Conservation (phyloP, 2,329 filamentous ascomycete genomes). For the Cercospora nicotianae region DNA sequence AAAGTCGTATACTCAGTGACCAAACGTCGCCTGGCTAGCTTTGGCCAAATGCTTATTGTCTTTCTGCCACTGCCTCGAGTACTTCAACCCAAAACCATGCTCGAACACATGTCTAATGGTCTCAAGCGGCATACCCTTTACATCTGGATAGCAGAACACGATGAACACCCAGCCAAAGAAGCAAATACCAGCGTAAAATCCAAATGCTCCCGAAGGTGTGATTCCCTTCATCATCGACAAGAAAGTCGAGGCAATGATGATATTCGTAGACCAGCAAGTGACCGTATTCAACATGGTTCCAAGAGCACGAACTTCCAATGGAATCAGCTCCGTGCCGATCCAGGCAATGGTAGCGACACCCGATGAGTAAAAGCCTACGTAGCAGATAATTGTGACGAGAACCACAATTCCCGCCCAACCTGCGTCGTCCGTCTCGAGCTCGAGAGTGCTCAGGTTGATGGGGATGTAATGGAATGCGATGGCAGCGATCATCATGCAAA, state of each 20-base stretch:
- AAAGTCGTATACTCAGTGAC: slow-evolving; percentile 19
- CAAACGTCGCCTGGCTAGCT: slow-evolving; percentile 27
- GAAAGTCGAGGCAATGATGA: slow-evolving; percentile 54
- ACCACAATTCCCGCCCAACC: slow-evolving; percentile 42
- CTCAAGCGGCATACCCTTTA: slow-evolving; percentile 57
- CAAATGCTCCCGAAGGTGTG: slow-evolving; percentile 53
- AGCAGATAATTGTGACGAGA: slow-evolving; percentile 48
- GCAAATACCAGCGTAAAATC: slow-evolving; percentile 55
- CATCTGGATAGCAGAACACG: slow-evolving; percentile 55
- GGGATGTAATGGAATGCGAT: slow-evolving; percentile 51
- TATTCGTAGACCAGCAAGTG: slow-evolving; percentile 48
- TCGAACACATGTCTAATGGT: slow-evolving; percentile 55
- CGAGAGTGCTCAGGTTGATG: slow-evolving; percentile 46
- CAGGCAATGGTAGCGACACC: slow-evolving; percentile 52
- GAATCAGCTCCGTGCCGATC: slow-evolving; percentile 51
- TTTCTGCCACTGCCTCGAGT: slow-evolving; percentile 40
- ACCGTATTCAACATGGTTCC: slow-evolving; percentile 52
- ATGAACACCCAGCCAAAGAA: slow-evolving; percentile 51
- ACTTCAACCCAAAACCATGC: slow-evolving; percentile 49
- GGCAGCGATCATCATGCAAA: slow-evolving; percentile 46
- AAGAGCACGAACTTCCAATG: slow-evolving; percentile 52
- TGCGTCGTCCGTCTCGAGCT: slow-evolving; percentile 39
- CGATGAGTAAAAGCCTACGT: slow-evolving; percentile 48
- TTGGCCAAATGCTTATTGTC: slow-evolving; percentile 39
- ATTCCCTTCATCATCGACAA: slow-evolving; percentile 53